These are phyloP conservation scores for Barnettozyma wickerhamii DNA, from an alignment of 805 yeast species.

Conservation along the genomic window DNA sequence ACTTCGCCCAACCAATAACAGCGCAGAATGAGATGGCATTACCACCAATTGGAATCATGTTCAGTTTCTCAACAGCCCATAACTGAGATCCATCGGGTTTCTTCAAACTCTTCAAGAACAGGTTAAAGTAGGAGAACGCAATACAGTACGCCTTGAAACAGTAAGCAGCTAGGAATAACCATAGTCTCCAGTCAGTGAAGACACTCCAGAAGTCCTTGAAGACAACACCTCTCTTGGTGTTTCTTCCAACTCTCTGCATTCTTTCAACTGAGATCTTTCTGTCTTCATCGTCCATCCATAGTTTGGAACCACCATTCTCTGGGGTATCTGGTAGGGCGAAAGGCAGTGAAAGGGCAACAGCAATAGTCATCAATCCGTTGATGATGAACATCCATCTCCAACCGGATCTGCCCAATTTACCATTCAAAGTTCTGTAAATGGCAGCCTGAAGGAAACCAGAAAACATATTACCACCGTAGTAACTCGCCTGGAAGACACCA, in stretches of 20 bases:
- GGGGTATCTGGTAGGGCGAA: constrained; percentile 36
- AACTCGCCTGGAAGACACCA: constrained; percentile 20
- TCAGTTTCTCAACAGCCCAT: constrained; percentile 12
- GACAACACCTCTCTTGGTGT: constrained; percentile 10
- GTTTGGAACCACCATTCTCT: constrained; percentile 21
- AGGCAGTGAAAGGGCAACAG: constrained; percentile 31
- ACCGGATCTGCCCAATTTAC: constrained; percentile 9
- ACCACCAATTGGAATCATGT: constrained; percentile 21
- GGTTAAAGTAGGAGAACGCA: constrained; percentile 13
- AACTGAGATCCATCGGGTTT: constrained; percentile 12
- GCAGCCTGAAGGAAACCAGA: constrained; percentile 35
- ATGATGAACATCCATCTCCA: constrained; percentile 18
- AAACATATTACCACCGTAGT: constrained; percentile 17
- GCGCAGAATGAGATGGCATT: constrained; percentile 14
- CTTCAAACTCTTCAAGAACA: constrained; percentile 15
- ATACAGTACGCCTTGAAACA: constrained; percentile 8
- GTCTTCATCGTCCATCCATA: constrained; percentile 31
- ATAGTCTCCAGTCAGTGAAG: constrained; percentile 11
- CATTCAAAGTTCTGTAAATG: constrained; percentile 7
- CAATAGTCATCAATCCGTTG: constrained; percentile 16
- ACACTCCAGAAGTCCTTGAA: constrained; percentile 4
- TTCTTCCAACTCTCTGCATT: constrained; percentile 14
- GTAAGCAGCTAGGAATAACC: constrained; percentile 15
- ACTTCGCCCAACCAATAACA: constrained; percentile 12
- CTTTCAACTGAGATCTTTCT: constrained; percentile 26